Base-by-base conservation (phyloP, 192 early-diverging fungal genomes). In the Tieghemiomyces parasiticus region DNA sequence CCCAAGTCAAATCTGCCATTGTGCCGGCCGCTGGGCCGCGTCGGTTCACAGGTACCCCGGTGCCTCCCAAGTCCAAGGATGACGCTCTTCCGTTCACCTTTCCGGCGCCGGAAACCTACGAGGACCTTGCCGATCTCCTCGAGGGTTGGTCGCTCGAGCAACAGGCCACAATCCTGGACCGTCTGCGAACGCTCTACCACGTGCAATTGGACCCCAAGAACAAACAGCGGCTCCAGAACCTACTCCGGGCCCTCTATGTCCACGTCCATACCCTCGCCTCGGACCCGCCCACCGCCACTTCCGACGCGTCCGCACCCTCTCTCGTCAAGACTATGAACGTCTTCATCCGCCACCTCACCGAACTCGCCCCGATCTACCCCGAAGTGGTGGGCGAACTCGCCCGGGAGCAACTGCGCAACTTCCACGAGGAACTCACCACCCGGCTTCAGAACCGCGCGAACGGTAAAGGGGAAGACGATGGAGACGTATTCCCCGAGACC, bases 31-130 rank as follows among this genome's bases (percentile, higher is more conserved):
- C 42, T 6, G n/a, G n/a, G n/a, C n/a, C n/a, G n/a, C n/a, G n/a
- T n/a, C n/a, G n/a, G n/a, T n/a, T n/a, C n/a, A n/a, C n/a, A n/a
- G 12, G 24, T 14, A 26, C 63, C 25, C 62, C 24, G 24, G 45
- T n/a, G 65, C 1, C 14, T 32, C 24, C 2, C 19, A 16, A 6
- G 9, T 19, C 54, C 20, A 66, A 67, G 2, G 62, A 61, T 4
- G 42, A 62, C 9, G 86, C 87, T 60, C 61, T 95, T 46, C 89
- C 91, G 1, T 96, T 75, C 66, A 92, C 87, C 14, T 95, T 95
- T 65, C 63, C 74, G 0, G 90, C 89, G 31, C 95, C 95, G 1
- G 71, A 69, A 4, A 77, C 81, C 34, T 83, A 88, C 55, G 71
- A 68, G 22, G 75, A 89, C 38, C 88, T 94, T 60, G 61, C 84